These are phyloP conservation scores for Fusarium gaditjirri DNA, from an alignment of 2,329 filamentous ascomycete genomes.

Conservation along the genomic window DNA sequence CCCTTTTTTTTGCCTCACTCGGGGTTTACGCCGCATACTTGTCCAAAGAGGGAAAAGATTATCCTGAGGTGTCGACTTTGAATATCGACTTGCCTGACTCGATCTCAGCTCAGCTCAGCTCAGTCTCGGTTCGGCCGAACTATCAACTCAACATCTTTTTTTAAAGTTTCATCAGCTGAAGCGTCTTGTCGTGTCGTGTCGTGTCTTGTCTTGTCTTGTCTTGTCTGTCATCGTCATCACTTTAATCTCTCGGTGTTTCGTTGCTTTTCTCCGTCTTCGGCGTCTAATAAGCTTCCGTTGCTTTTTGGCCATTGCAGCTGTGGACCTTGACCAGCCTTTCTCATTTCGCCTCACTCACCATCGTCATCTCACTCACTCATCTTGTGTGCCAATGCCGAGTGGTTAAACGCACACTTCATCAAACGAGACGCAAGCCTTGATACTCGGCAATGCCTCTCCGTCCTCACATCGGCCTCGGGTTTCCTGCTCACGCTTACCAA, in stretches of 20 bases:
- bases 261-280: background rate
- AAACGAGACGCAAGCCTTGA: background rate
- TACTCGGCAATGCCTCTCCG: conserved; percentile 49
- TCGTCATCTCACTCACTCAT: background rate
- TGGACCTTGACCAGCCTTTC: conserved; percentile 1
- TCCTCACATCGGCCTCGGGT: conserved; percentile 46
- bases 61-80: conserved; percentile 38
- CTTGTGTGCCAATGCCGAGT: conserved; percentile 36
- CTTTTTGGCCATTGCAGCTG: conserved; percentile 9
- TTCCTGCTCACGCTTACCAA: conserved; percentile 48
- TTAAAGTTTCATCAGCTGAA: background rate
- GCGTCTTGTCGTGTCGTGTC: background rate
- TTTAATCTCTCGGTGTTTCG: background rate
- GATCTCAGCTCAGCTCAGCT: background rate
- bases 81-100: conserved; percentile 26
- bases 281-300: background rate
- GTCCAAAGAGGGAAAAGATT: conserved; percentile 13
- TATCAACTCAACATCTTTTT: background rate
- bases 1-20: conserved; percentile 1
- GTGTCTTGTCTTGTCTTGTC: conserved; percentile 9
- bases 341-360: conserved; percentile 1
- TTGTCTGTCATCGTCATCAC: conserved; percentile 9
- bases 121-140: conserved; percentile 1
- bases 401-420: conserved; percentile 15
- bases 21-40: conserved; percentile 17